Evolutionary conservation across 768 basidiomycete genomes (phyloP).

Genomic region (Lentinus tigrinus): DNA sequence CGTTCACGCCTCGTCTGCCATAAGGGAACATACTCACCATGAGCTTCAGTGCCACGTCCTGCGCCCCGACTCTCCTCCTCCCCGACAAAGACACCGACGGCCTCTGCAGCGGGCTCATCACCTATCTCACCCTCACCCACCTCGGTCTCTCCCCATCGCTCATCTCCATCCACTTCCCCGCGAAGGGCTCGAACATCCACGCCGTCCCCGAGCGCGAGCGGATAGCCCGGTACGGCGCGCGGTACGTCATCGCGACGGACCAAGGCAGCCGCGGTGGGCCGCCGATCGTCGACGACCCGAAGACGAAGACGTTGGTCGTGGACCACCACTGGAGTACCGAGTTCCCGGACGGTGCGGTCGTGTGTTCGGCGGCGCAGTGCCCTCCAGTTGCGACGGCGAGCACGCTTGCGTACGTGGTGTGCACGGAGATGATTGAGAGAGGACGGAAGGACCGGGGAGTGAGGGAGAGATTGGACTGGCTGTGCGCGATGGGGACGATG

Average conservation of each 20-base stretch:
- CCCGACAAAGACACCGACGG: constrained; percentile 47
- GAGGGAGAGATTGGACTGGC: constrained; percentile 31
- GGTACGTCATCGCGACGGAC: constrained; percentile 41
- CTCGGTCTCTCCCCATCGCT: constrained; percentile 33
- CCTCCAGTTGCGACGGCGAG: constrained; percentile 44
- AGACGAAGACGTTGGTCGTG: constrained; percentile 35
- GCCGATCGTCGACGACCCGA: constrained; percentile 24
- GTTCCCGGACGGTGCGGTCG: constrained; percentile 36
- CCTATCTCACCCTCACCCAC: constrained; percentile 36
- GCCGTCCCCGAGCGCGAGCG: constrained; percentile 29
- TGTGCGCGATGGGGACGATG: constrained; percentile 41
- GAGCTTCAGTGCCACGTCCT: constrained; percentile 12
- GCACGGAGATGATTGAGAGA: constrained; percentile 4
- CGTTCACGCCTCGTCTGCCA: not conserved
- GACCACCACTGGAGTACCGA: constrained; percentile 46
- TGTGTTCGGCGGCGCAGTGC: constrained; percentile 39
- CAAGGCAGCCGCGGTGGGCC: constrained; percentile 44
- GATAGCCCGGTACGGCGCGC: constrained; percentile 27
- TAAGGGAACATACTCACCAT: not conserved
- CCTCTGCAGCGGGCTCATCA: constrained; percentile 33
- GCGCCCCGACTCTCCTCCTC: constrained; percentile 31
- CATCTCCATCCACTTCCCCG: constrained; percentile 39
- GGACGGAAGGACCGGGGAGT: constrained; percentile 5
- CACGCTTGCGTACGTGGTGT: constrained; percentile 41
- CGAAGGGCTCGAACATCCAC: constrained; percentile 43